phyloP scores from a whole-genome alignment of 345 rosid genomes.

The Alliaria petiolata region DNA sequence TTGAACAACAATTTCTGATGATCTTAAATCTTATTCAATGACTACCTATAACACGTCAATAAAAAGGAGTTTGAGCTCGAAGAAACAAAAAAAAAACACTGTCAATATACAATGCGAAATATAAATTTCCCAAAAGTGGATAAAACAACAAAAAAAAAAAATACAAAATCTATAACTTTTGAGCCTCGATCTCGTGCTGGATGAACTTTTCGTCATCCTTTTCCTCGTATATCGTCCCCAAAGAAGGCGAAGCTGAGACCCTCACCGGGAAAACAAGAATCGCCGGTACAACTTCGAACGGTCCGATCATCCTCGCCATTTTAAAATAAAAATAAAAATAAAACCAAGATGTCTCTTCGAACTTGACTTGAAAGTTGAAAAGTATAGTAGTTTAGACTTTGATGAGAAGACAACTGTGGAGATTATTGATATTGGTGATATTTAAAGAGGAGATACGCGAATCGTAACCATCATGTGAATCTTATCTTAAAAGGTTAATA shows the following conservation, averaged over 20 bases:
- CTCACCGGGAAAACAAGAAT: slow-evolving; percentile 11
- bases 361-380: background rate
- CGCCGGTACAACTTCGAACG: slow-evolving; percentile 5
- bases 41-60: too few relatives aligned
- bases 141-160: background rate
- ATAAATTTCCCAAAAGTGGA: background rate
- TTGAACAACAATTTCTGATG: too few relatives aligned
- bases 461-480: too few relatives aligned
- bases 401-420: too few relatives aligned
- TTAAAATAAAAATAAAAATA: too few relatives aligned
- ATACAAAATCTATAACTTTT: background rate
- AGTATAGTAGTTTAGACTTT: background rate
- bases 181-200: background rate
- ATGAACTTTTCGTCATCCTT: background rate
- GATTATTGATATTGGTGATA: background rate
- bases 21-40: too few relatives aligned
- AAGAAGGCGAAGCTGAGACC: slow-evolving; percentile 14
- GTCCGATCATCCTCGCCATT: slow-evolving; percentile 25
- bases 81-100: background rate
- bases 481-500: too few relatives aligned
- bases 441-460: too few relatives aligned
- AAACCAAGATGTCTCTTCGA: background rate
- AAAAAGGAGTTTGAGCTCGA: too few relatives aligned
- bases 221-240: slow-evolving; percentile 15
- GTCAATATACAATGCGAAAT: background rate